phyloP scores from a whole-genome alignment of 1,284 basidiomycete species.

The Leccinum subrobustum region DNA sequence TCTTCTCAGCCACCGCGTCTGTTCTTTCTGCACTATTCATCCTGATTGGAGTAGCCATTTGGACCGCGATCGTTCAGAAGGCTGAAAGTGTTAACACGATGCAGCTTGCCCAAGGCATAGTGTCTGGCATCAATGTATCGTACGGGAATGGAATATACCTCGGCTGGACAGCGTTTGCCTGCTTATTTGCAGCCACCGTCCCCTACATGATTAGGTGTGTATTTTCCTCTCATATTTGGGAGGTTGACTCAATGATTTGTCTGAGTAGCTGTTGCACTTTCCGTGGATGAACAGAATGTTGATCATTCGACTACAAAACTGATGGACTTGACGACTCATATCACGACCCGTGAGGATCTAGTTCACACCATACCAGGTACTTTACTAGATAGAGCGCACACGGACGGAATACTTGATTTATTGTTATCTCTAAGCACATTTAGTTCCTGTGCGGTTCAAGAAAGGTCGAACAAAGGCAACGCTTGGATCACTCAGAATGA shows the following conservation, averaged over 20 bases:
- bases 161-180: constrained; percentile 69
- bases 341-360: not conserved
- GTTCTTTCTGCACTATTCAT: constrained; percentile 59
- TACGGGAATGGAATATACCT: constrained; percentile 63
- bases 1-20: constrained; percentile 63
- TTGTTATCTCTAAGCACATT: constrained; percentile 21
- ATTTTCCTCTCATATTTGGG: not conserved
- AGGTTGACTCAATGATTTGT: constrained; percentile 11
- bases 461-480: not conserved
- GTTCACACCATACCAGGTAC: constrained; percentile 6
- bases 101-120: constrained; percentile 42
- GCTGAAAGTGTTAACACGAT: constrained; percentile 56
- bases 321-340: constrained; percentile 21
- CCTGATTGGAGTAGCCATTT: constrained; percentile 69
- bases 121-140: constrained; percentile 60
- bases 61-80: constrained; percentile 73
- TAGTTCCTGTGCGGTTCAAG: not conserved
- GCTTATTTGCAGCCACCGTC: constrained; percentile 57
- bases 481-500: no score
- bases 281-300: constrained; percentile 52
- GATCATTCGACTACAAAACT: constrained; percentile 21
- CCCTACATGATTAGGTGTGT: constrained; percentile 72
- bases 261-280: constrained; percentile 61
- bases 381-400: constrained; percentile 12
- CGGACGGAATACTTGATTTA: constrained; percentile 22